These are phyloP conservation scores for Rhododendron vialii DNA, from an alignment of 148 eudicot species.

Conservation along the genomic window DNA sequence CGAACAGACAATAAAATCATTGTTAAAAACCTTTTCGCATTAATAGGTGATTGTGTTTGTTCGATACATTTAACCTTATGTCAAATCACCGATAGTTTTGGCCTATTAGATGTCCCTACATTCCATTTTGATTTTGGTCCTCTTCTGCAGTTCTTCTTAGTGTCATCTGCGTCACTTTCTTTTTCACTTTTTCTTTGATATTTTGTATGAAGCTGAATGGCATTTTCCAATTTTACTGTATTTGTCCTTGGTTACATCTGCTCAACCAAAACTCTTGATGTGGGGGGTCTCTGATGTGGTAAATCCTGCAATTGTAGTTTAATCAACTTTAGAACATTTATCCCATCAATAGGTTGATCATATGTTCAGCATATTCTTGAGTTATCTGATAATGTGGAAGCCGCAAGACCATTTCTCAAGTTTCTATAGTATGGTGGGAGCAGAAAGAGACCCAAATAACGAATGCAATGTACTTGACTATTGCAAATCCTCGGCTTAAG, in stretches of 20 bases:
- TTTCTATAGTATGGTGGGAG: neutral
- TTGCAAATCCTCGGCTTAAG: neutral
- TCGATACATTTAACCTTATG: neutral
- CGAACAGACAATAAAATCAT: neutral
- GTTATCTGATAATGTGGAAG: neutral
- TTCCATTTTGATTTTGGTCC: neutral
- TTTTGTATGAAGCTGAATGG: neutral
- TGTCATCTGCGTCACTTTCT: neutral
- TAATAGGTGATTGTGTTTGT: neutral
- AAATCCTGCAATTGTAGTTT: neutral
- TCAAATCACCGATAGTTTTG: too few relatives aligned
- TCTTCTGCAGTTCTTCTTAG: neutral
- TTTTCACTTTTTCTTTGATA: neutral
- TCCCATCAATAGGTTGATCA: neutral
- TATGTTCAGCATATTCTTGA: neutral
- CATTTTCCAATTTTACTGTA: neutral
- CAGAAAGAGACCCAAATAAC: neutral
- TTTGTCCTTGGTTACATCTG: neutral
- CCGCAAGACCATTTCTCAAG: neutral
- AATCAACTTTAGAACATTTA: neutral
- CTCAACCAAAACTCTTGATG: neutral
- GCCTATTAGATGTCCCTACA: neutral
- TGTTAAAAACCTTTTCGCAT: neutral
- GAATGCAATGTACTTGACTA: neutral
- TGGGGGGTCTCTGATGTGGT: neutral